Base-by-base conservation (phyloP, 1,284 basidiomycete species). In the Golubevia sp. region DNA sequence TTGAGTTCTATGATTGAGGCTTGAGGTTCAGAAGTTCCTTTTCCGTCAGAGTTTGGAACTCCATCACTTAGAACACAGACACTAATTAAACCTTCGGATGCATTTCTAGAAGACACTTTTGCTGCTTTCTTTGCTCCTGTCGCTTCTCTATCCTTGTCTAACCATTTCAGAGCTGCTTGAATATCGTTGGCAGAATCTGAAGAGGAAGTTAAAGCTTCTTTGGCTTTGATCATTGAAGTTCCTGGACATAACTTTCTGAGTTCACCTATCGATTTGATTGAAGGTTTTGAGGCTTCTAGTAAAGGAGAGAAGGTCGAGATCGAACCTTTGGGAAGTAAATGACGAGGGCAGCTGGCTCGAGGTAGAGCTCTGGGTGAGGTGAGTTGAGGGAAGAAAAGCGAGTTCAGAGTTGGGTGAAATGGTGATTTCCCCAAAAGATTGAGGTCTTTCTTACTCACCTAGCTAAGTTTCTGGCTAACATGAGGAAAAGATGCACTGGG, bases 1-100 rank as follows among this genome's bases (percentile, higher is more conserved):
- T 82, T 82, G 54, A 83, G 70, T 57, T 83, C 80, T 26, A 83
- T 67, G 15, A 83, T 75, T 2, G 66, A 71, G 1, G 74, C 76
- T 3, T 64, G 56, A 1, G 30, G 30, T 34, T 34, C 30, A 34
- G 30, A 34, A 34, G 30, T 34, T 34, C 30, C 30, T 11, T 34
- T 34, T 34, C 11, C 30, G 11, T 13, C 24, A 8, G 24, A 34
- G 30, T 34, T 34, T 34, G 30, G 30, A 34, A 34, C 30, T 23
- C 80, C 80, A 62, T 83, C 80, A 2, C 68, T 55, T 21, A 81
- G 70, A n/a, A 79, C 62, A 24, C 71, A 68, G 18, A 82, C 63
- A n/a, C 68, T 79, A 23, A 83, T 58, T 4, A 74, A 52, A 1
- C 80, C 80, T 55, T 83, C 80, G 3, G 70, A 64, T 0, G 77